Base-by-base conservation (phyloP, 2,329 filamentous ascomycete genomes). In the Huntiella decipiens region DNA sequence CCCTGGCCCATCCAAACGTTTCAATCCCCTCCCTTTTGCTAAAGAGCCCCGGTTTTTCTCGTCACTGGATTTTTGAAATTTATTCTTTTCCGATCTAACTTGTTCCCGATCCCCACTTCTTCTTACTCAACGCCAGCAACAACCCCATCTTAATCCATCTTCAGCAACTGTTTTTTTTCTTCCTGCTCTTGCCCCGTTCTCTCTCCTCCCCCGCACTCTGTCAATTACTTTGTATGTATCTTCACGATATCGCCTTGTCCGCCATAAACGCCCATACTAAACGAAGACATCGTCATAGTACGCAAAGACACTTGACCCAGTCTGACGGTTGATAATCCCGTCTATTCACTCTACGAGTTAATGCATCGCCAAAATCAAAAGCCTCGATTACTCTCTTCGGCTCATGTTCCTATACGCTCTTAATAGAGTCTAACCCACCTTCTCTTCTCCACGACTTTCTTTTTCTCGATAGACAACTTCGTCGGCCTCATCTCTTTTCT, bases 161-260 rank as follows among this genome's bases (percentile, higher is more conserved):
- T 35, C 31, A n/a, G 16, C 17, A 36, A n/a, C 37, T 16, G 43
- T 50, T 36, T 45, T 45, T 39, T 37, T 46, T 37, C 42, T 44
- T 43, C 22, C 8, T 28, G 6, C 22, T 28, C 6, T 28, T 28
- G 22, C 22, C 8, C 5, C 8, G 6, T 28, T 28, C 22, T 28
- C 22, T 28, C 22, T 28, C 10, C 22, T 28, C 22, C 22, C 22
- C 22, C 22, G 22, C 22, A 28, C 22, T 7, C 22, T 28, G 22
- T 28, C 22, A 28, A 28, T 28, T 28, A 28, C 60, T 59, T 61
- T 81, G 85, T 92, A 93, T 93, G 86, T 93, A 93, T 94, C 86
- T 86, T 84, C 81, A 84, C 83, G 81, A 82, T 78, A 63, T 72
- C 77, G 77, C 82, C 82, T 78, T 85, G 79, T 86, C 84, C 83